Base-by-base conservation (phyloP, 1,284 basidiomycete species). In the Malassezia pachydermatis region DNA sequence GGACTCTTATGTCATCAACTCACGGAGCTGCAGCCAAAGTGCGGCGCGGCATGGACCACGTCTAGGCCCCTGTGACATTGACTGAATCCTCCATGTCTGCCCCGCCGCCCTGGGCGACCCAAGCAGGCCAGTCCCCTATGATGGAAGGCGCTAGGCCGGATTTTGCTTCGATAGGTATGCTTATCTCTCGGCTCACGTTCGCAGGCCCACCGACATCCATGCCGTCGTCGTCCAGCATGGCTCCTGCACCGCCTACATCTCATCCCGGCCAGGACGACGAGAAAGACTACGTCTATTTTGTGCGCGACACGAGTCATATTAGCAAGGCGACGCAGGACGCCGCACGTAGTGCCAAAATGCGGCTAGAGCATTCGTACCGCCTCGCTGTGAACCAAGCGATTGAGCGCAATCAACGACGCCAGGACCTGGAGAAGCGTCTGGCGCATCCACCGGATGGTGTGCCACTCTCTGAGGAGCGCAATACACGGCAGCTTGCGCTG, bases 321-420 rank as follows among this genome's bases (percentile, higher is more conserved):
- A 84, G 83, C 25, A 83, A 89, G 59, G 83, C 86, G 65, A 86
- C 88, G 30, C 78, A 89, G 47, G 88, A 90, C 50, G 86, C 88
- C 54, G 85, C 89, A 4, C 95, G 88, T 46, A 86, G 86, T 17
- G 89, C 92, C 25, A 95, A 96, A 74, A 81, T 96, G 73, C 95
- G 95, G 75, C 81, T 98, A 46, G 92, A 95, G 75, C 86, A 92
- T 55, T 94, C 84, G 75, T 98, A 98, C 79, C 95, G 95, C 75
- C 84, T 95, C 51, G 84, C 84, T 1, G 88, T 94, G 23, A 86
- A 90, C 73, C 81, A 85, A 49, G 88, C 88, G 24, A 84, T 94
- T 33, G 86, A 88, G 65, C 77, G 88, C 45, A 90, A 89, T 68
- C 79, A 81, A 45, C 78, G 88, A 67, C 86, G 90, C 41, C 86